Conservation (phyloP, 768 basidiomycete species). For the Cyclocybe cylindracea region DNA sequence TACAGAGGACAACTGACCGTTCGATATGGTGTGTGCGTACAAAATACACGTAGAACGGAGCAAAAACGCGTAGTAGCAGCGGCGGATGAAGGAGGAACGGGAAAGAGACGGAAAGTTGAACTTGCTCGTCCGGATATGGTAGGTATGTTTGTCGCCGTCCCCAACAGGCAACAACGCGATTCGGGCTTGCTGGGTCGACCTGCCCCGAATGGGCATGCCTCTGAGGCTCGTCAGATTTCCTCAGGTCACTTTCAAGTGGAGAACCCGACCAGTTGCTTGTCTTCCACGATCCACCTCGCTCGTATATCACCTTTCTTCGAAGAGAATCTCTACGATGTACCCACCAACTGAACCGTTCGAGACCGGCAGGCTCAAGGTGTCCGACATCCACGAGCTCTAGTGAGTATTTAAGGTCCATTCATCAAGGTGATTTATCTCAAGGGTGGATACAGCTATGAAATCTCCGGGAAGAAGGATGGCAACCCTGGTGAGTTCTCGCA, state of each 20-base stretch:
- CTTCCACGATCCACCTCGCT: constrained; percentile 2
- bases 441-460: constrained; percentile 62
- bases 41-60: constrained; percentile 17
- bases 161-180: background rate
- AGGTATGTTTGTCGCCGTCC: constrained; percentile 8
- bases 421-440: no score
- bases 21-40: background rate
- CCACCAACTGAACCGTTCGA: constrained; percentile 67
- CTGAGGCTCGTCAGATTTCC: no score
- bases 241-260: no score
- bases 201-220: no score
- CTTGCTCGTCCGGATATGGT: constrained; percentile 10
- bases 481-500: constrained; percentile 55
- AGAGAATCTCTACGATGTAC: constrained; percentile 47
- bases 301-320: constrained; percentile 1
- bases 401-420: constrained; percentile 24
- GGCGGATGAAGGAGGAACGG: constrained; percentile 5
- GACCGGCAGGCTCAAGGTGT: constrained; percentile 67
- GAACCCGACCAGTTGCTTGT: background rate
- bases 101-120: constrained; percentile 14
- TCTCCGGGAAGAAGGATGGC: constrained; percentile 78
- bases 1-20: background rate
- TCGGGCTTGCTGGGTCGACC: background rate
- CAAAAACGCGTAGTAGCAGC: constrained; percentile 11
- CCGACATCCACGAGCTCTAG: constrained; percentile 77